Evolutionary conservation across 345 rosid genomes (phyloP).

Genomic region (Camelina sativa): DNA sequence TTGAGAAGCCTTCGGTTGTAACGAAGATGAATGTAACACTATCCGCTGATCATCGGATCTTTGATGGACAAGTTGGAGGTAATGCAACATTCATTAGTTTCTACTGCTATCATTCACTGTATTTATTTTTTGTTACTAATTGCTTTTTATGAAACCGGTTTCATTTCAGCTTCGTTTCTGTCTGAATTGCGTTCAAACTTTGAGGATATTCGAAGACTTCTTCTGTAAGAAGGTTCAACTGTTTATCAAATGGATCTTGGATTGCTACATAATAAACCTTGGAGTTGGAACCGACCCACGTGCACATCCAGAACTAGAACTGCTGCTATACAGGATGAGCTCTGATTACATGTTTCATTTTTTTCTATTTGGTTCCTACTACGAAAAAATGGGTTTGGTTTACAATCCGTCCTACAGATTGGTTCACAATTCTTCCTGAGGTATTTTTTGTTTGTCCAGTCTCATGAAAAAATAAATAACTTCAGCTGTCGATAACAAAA

Average conservation of each 20-base stretch:
- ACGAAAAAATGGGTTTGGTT: constrained; percentile 31
- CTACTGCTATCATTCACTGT: not conserved
- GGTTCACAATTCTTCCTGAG: constrained; percentile 20
- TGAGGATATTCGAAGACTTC: constrained; percentile 75
- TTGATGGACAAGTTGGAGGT: constrained; percentile 97
- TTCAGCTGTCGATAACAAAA: constrained; percentile 29
- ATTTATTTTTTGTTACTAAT: constrained; percentile 25
- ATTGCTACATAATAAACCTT: constrained; percentile 35
- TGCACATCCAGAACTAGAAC: constrained; percentile 35
- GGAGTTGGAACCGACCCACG: constrained; percentile 25
- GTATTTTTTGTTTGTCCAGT: constrained; percentile 25
- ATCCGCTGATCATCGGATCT: constrained; percentile 94
- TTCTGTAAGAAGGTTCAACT: constrained; percentile 52
- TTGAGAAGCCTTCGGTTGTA: constrained; percentile 68
- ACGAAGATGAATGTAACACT: constrained; percentile 84
- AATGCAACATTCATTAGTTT: constrained; percentile 21
- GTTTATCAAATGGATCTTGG: constrained; percentile 30
- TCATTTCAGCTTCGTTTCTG: constrained; percentile 74
- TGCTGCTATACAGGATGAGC: constrained; percentile 24
- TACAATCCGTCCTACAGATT: constrained; percentile 24
- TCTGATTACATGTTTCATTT: constrained; percentile 37
- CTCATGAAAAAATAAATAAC: constrained; percentile 17
- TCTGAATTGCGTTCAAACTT: constrained; percentile 73
- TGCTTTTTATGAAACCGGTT: constrained; percentile 11
- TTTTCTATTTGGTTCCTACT: constrained; percentile 7